Evolutionary conservation across 106 monocot genomes (phyloP).

Genomic region (Cymbidium sinense): DNA sequence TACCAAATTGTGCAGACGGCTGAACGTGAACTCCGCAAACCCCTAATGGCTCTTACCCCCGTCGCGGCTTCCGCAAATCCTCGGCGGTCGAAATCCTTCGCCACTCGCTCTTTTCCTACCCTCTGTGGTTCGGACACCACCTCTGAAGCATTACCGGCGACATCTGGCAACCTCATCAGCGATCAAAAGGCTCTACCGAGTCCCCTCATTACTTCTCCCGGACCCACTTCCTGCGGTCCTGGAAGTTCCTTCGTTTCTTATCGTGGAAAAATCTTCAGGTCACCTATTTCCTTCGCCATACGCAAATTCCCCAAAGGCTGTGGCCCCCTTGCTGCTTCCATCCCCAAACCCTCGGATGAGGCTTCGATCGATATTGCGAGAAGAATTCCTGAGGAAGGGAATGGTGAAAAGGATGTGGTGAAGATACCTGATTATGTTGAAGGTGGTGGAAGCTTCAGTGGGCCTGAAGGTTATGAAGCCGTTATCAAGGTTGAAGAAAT

Average conservation of each 20-base stretch:
- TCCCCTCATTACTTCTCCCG: background rate
- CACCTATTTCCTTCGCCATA: background rate
- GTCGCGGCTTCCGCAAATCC: background rate
- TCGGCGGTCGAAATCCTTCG: slow-evolving; percentile 3
- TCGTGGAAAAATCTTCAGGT: background rate
- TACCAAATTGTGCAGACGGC: too few species aligned
- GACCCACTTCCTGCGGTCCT: background rate
- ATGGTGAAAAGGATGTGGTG: background rate
- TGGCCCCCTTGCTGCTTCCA: background rate
- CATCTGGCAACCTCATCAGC: too few species aligned
- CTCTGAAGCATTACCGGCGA: too few species aligned
- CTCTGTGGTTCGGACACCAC: background rate
- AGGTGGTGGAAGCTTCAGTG: background rate
- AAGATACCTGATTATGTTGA: background rate
- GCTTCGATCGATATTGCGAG: background rate
- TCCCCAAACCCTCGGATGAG: slow-evolving; percentile 5
- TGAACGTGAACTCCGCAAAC: too few species aligned
- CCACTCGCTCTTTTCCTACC: background rate
- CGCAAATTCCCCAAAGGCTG: slow-evolving; percentile 8
- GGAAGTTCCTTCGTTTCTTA: background rate
- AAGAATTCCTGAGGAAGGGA: background rate
- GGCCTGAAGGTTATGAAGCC: background rate
- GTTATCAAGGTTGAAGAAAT: background rate
- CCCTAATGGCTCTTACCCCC: background rate
- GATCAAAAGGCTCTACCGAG: background rate